Base-by-base conservation (phyloP, 75 land plant genomes). In the Sequoiadendron giganteum region DNA sequence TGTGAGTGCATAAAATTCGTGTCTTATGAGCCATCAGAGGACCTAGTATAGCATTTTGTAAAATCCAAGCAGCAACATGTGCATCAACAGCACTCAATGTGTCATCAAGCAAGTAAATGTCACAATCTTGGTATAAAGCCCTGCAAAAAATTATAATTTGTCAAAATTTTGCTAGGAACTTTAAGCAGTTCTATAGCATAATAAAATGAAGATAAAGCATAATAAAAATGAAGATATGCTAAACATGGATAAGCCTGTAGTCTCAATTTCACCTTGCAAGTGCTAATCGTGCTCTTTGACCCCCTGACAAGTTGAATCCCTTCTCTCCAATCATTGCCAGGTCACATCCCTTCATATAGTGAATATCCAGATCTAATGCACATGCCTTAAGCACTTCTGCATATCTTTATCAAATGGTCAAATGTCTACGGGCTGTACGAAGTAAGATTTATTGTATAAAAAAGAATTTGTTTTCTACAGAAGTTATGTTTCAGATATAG, bases 61-160 rank as follows among this genome's bases (percentile, higher is more conserved):
- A 85, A 87, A 98, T 88, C 93, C 94, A 93, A 56, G 86, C 68
- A 83, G 95, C 96, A 91, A 98, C 99, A 82, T 97, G 99, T 52
- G 99, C 93, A 91, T 98, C 99, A 85, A 98, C 97, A n/a, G 99
- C 95, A 93, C 99, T 98, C 40, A 98, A 92, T 34, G 98, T 91
- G 86, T 98, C 99, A 93, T 98, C 99, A 70, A 98, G 94, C 87
- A 98, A 68, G 88, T 89, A 93, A 13, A 98, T 91, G 87, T 98
- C 99, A 19, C 90, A 88, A 13, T 93, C 95, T 68, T 91, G 94
- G 89, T 98, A 98, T 40, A 98, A 81, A 65, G 99, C 99, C 93
- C 99, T 97, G 96, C 86, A 84, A 38, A 34, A 45, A 86, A 32
- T 47, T 84, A 86, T 72, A 88, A 48, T 49, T 10, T 43, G 48